phyloP scores from a whole-genome alignment of 2,329 filamentous ascomycete species.

The Penicillium rolfsii region DNA sequence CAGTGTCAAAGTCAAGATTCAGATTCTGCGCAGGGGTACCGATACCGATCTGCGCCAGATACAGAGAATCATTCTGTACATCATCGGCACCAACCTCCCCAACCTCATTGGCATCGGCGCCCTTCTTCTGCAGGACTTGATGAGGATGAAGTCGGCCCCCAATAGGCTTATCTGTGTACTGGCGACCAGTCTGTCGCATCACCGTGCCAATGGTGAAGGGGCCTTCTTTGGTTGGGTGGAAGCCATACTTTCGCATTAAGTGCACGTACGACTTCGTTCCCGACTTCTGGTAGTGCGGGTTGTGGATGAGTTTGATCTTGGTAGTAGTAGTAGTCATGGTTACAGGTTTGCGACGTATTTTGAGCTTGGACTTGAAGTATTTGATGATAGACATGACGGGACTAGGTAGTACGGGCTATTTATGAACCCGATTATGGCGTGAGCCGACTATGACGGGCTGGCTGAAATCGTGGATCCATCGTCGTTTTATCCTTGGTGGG shows the following conservation, averaged over 20 bases:
- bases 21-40: slow-evolving; percentile 67
- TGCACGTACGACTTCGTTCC: slow-evolving; percentile 67
- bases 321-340: slow-evolving; percentile 39
- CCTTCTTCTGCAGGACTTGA: slow-evolving; percentile 56
- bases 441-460: not conserved
- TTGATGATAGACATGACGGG: slow-evolving; percentile 17
- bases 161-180: slow-evolving; percentile 49
- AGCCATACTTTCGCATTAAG: slow-evolving; percentile 64
- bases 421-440: not conserved
- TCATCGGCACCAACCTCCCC: slow-evolving; percentile 64
- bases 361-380: slow-evolving; percentile 18
- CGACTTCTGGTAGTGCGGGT: slow-evolving; percentile 61
- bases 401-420: not conserved
- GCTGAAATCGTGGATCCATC: not conserved
- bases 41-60: slow-evolving; percentile 66
- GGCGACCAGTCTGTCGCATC: slow-evolving; percentile 54
- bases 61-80: slow-evolving; percentile 68
- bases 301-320: slow-evolving; percentile 58
- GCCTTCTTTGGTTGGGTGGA: slow-evolving; percentile 64
- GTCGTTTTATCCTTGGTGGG: slow-evolving; percentile 5
- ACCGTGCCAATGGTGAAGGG: slow-evolving; percentile 60
- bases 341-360: slow-evolving; percentile 14
- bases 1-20: slow-evolving; percentile 70
- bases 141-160: slow-evolving; percentile 55
- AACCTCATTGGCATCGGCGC: slow-evolving; percentile 36